Conservation (phyloP, 148 eudicot genomes). For the Rhododendron ovatum region DNA sequence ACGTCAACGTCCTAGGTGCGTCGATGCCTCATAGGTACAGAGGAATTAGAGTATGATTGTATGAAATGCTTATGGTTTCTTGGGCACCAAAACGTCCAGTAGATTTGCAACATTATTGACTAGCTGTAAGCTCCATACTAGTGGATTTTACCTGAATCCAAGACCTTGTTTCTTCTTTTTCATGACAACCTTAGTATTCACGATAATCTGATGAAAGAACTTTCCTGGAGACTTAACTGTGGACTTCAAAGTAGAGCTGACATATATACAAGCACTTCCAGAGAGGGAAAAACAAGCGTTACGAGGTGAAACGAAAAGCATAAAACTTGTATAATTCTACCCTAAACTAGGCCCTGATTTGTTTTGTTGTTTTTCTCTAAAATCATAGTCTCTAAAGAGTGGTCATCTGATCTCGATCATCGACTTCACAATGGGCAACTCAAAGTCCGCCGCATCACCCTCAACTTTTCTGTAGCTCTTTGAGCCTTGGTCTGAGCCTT, state of each 20-base stretch:
- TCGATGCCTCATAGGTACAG: too few relatives aligned
- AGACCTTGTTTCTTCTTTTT: background rate
- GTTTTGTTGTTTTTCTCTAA: background rate
- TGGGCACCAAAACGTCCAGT: too few relatives aligned
- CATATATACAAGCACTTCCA: background rate
- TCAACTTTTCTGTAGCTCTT: conserved; percentile 31
- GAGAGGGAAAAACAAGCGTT: background rate
- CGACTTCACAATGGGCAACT: conserved; percentile 37
- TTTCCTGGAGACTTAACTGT: background rate
- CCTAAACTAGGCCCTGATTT: background rate
- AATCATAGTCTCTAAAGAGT: background rate
- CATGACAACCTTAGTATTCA: background rate
- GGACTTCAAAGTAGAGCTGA: background rate
- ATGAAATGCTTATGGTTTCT: background rate
- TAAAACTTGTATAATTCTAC: background rate
- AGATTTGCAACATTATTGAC: background rate
- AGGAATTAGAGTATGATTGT: background rate
- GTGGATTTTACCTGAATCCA: background rate
- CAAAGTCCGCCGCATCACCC: conserved; percentile 37
- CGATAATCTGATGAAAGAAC: background rate
- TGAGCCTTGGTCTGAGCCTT: conserved; percentile 30
- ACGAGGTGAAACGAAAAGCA: background rate
- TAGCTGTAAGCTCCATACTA: background rate
- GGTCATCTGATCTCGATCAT: background rate
- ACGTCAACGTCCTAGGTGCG: too few relatives aligned